These are phyloP conservation scores for Omphalea diandra DNA, from an alignment of 441 rosid species.

Conservation along the genomic window DNA sequence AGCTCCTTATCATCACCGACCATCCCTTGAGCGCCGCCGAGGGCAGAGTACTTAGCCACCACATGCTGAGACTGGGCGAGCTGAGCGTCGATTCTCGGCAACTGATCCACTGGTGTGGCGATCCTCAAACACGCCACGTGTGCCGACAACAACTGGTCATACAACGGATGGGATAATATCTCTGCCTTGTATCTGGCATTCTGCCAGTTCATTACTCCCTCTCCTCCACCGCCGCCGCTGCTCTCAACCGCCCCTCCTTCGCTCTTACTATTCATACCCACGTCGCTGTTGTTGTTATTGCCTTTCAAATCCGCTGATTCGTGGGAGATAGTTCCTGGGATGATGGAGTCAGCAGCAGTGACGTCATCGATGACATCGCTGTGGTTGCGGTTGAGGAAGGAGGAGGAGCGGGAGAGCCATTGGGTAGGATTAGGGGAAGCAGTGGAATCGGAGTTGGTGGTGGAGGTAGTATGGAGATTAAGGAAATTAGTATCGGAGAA, in stretches of 20 bases:
- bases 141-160: slow-evolving; percentile 88
- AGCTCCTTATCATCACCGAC: slow-evolving; percentile 87
- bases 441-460: slow-evolving; percentile 46
- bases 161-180: slow-evolving; percentile 79
- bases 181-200: slow-evolving; percentile 87
- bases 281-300: slow-evolving; percentile 32
- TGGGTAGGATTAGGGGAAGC: slow-evolving; percentile 43
- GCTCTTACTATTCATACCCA: slow-evolving; percentile 40
- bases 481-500: slow-evolving; percentile 63
- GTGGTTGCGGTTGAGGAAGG: slow-evolving; percentile 43
- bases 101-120: slow-evolving; percentile 97
- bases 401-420: slow-evolving; percentile 66
- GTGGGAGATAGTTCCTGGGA: slow-evolving; percentile 37
- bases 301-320: slow-evolving; percentile 51
- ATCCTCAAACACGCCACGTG: slow-evolving; percentile 93
- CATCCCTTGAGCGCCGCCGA: slow-evolving; percentile 61
- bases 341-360: slow-evolving; percentile 38
- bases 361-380: slow-evolving; percentile 67
- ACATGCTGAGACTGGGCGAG: slow-evolving; percentile 95
- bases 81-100: slow-evolving; percentile 97
- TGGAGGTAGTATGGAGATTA: slow-evolving; percentile 58
- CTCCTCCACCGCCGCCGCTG: slow-evolving; percentile 47
- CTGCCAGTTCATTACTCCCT: slow-evolving; percentile 75
- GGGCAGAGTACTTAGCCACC: slow-evolving; percentile 80
- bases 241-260: slow-evolving; percentile 33